Conservation (phyloP, 2,329 filamentous ascomycete genomes). For the Xylariales sp. region DNA sequence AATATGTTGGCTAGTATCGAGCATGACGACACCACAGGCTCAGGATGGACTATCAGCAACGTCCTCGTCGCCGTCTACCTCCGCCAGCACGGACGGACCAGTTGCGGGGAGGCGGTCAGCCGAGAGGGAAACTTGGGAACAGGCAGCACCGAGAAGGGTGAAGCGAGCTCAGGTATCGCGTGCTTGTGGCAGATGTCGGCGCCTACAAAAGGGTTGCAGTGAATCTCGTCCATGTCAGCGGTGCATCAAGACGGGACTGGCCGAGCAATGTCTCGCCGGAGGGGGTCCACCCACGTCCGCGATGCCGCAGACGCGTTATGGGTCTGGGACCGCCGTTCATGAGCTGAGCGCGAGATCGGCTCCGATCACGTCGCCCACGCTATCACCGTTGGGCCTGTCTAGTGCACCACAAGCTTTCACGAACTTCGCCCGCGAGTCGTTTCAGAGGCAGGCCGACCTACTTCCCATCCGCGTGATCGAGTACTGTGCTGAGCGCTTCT, state of each 20-base stretch:
- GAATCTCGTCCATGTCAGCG: slow-evolving; percentile 39
- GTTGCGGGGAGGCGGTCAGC: background rate
- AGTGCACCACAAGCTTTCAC: slow-evolving; percentile 16
- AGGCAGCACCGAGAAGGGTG: slow-evolving; percentile 7
- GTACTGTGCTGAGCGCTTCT: slow-evolving; percentile 35
- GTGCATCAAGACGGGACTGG: slow-evolving; percentile 37
- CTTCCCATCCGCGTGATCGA: slow-evolving; percentile 30
- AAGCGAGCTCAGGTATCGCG: slow-evolving; percentile 38
- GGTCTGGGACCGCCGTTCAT: slow-evolving; percentile 6
- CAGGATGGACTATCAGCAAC: slow-evolving; percentile 1
- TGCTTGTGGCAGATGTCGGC: slow-evolving; percentile 39
- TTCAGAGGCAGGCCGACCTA: slow-evolving; percentile 28
- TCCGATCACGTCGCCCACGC: slow-evolving; percentile 10
- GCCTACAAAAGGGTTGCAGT: slow-evolving; percentile 38
- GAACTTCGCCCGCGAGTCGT: slow-evolving; percentile 20
- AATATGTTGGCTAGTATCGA: slow-evolving; percentile 1
- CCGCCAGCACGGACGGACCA: background rate
- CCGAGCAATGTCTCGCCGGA: slow-evolving; percentile 29
- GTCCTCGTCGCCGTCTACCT: slow-evolving; percentile 1
- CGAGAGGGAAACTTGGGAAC: background rate
- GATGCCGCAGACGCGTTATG: slow-evolving; percentile 6
- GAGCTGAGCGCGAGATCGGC: slow-evolving; percentile 6
- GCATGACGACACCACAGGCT: slow-evolving; percentile 6
- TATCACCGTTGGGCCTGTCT: slow-evolving; percentile 16
- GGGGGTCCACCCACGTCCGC: slow-evolving; percentile 7